Evolutionary conservation across 306 rosid species (phyloP).

Genomic region (Albizia julibrissin): DNA sequence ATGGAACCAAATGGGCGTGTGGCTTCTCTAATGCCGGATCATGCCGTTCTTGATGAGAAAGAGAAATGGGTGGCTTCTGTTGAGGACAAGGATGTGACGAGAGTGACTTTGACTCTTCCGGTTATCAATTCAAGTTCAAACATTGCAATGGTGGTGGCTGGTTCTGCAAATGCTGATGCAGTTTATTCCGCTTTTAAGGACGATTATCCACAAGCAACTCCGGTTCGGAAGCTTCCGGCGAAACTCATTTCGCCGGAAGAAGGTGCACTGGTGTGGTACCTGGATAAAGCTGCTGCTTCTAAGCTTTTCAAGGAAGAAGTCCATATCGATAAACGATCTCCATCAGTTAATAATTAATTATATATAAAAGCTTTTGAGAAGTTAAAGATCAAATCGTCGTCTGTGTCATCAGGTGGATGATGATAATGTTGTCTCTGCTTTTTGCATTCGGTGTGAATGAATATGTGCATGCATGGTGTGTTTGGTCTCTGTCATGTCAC

Average conservation of each 20-base stretch:
- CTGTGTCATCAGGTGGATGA: not conserved
- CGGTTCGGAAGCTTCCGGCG: not conserved
- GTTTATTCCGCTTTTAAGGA: conserved; percentile 45
- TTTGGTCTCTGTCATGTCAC: not conserved
- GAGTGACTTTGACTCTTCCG: not conserved
- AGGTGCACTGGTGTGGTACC: conserved; percentile 57
- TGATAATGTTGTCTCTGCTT: not conserved
- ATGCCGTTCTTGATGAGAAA: conserved; percentile 15
- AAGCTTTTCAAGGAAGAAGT: conserved; percentile 44
- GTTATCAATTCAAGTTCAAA: conserved; percentile 62
- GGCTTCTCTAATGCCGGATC: conserved; percentile 67
- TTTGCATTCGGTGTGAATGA: not conserved
- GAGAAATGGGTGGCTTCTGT: not conserved
- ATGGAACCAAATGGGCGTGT: conserved; percentile 77
- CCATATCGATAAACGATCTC: not conserved
- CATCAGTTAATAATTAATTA: not conserved
- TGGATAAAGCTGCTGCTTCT: conserved; percentile 72
- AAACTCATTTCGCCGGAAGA: conserved; percentile 37
- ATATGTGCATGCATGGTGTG: not conserved
- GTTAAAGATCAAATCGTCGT: not conserved
- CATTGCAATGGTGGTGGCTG: conserved; percentile 56
- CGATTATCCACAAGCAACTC: not conserved
- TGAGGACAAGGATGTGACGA: not conserved
- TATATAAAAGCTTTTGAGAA: not conserved
- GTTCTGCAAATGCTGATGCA: conserved; percentile 49